A percentile compares a stretch with the other conserved stretches of the same genome.
phyloP scores from a whole-genome alignment of 495 filamentous ascomycete species.

The Lasiosphaeria hispida region DNA sequence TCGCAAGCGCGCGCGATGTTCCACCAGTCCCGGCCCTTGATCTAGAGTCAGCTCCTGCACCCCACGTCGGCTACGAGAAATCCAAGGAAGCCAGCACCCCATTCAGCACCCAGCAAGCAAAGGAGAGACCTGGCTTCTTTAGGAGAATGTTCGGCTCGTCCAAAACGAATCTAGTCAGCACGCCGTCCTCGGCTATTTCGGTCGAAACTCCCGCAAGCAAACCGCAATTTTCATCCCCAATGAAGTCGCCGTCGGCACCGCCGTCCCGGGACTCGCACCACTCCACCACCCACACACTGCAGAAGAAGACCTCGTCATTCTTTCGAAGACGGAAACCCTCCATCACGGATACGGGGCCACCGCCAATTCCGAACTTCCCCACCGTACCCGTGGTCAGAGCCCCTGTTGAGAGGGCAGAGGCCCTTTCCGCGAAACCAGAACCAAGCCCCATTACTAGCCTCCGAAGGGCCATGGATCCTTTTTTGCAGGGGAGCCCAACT shows the following conservation, averaged over 20 bases:
- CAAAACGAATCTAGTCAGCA: slow-evolving; percentile 36
- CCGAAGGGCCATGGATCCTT: slow-evolving; percentile 87
- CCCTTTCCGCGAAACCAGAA: slow-evolving; percentile 28
- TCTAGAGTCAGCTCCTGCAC: slow-evolving; percentile 50
- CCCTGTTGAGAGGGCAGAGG: slow-evolving; percentile 27
- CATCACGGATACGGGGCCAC: slow-evolving; percentile 49
- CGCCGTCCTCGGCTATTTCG: slow-evolving; percentile 17
- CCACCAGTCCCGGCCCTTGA: slow-evolving; percentile 34
- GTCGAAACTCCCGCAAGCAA: slow-evolving; percentile 19
- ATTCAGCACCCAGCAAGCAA: slow-evolving; percentile 38
- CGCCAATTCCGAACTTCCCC: slow-evolving; percentile 37
- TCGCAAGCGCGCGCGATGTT: slow-evolving; percentile 24
- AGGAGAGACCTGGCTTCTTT: slow-evolving; percentile 86
- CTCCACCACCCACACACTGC: slow-evolving; percentile 54
- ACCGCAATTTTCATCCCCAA: slow-evolving; percentile 25
- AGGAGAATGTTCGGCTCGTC: slow-evolving; percentile 76
- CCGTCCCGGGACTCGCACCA: slow-evolving; percentile 48
- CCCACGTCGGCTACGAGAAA: slow-evolving; percentile 57
- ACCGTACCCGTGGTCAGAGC: slow-evolving; percentile 31
- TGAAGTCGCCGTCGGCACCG: slow-evolving; percentile 43
- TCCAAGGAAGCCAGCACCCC: slow-evolving; percentile 44
- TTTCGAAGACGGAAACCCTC: slow-evolving; percentile 93
- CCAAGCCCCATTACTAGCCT: slow-evolving; percentile 84
- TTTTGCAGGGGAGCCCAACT: slow-evolving; percentile 48
- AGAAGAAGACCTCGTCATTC: slow-evolving; percentile 89